Base-by-base conservation (phyloP, 2,329 filamentous ascomycete species). In the Fusarium pininemorale region DNA sequence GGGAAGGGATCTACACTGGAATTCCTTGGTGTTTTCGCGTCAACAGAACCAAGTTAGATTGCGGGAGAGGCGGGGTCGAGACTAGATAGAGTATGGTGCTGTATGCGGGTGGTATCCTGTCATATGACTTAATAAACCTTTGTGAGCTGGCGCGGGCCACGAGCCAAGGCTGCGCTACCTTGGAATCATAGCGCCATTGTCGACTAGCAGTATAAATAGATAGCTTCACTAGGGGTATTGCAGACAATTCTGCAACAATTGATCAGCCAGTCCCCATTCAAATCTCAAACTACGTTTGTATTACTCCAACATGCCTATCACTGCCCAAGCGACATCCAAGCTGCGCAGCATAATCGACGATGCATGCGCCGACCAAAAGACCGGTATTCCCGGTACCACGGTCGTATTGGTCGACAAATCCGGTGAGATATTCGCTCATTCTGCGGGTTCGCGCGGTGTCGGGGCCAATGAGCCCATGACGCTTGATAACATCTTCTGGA, bases 401-500 rank as follows among this genome's bases (percentile, higher is more conserved):
- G 82, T 87, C 10, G 82, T 86, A 5, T 81, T 87, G 7, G 80
- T 89, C n/a, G 84, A 81, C 70, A 86, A 83, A 59, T 76, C 83
- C 69, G 87, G 87, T 26, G 85, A 87, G 14, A 78, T 87, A 2
- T 86, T 88, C 71, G 81, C 82, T 6, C 83, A 90, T 73, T 81
- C 87, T 0, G 80, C 85, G 0, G 89, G 88, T 2, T 85, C 83
- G 24, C 81, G 84, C 6, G 88, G 88, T 1, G 53, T 83, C 10
- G 80, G 56, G 1, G 81, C 82, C 5, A 73, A 82, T 1, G 85
- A 89, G 51, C 82, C 86, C 8, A 90, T 93, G 87, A 86, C 86
- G 0, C 80, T 90, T 0, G 90, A 93, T 44, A 89, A 84, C 14
- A 82, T 90, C 2, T 93, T 91, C 77, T 90, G 86, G 87, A 82